A percentile compares a stretch with the other conserved stretches of the same genome.
Conservation (phyloP, 306 rosid genomes). For the Luffa acutangula region DNA sequence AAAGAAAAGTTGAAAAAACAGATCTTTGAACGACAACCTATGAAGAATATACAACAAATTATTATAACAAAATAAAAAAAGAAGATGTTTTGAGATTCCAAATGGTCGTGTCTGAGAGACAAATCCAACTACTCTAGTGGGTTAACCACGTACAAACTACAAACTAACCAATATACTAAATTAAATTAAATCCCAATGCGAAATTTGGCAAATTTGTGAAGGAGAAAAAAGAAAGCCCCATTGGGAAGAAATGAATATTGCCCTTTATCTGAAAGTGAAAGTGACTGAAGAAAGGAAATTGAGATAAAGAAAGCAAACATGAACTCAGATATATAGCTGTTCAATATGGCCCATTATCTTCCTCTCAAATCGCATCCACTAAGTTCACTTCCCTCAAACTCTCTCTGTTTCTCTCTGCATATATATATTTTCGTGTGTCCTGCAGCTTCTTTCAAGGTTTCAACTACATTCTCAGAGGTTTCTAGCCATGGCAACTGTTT, state of each 20-base stretch:
- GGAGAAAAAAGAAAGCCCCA: constrained; percentile 23
- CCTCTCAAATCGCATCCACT: background rate
- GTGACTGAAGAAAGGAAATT: constrained; percentile 19
- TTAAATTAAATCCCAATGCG: background rate
- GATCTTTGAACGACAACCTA: background rate
- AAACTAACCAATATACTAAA: background rate
- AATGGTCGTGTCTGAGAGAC: background rate
- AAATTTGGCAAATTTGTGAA: background rate
- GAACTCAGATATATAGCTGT: background rate
- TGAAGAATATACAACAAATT: background rate
- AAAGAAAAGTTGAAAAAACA: background rate
- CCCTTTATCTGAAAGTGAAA: constrained; percentile 42
- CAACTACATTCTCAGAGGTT: background rate
- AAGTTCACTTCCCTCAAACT: constrained; percentile 22
- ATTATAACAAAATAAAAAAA: background rate
- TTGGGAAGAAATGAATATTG: constrained; percentile 70
- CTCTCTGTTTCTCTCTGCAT: constrained; percentile 12
- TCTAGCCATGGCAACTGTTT: background rate
- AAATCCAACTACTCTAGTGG: constrained; percentile 4
- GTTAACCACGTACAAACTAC: background rate
- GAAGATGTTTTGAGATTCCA: background rate
- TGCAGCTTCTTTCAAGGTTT: background rate
- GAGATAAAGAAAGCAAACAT: constrained; percentile 23
- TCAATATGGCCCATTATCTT: background rate
- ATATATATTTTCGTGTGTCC: background rate